phyloP scores from a whole-genome alignment of 768 basidiomycete species.

The Asterophora parasitica region DNA sequence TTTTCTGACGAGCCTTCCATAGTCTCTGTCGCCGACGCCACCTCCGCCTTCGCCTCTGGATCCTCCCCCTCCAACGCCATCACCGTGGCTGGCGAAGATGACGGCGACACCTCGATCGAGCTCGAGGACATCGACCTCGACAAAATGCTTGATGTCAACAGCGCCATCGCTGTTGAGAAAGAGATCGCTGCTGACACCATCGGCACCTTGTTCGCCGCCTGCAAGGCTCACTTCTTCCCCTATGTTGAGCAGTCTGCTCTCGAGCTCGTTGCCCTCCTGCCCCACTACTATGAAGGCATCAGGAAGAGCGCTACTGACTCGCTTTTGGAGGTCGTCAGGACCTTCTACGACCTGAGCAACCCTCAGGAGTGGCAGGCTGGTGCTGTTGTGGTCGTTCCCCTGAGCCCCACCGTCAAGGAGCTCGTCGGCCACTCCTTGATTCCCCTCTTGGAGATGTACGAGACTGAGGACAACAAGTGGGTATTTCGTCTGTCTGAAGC shows the following conservation, averaged over 20 bases:
- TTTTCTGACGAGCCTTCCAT: conserved; percentile 3
- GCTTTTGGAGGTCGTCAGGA: conserved; percentile 81
- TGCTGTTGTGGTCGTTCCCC: conserved; percentile 43
- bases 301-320: conserved; percentile 89
- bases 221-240: conserved; percentile 81
- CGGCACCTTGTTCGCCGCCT: conserved; percentile 82
- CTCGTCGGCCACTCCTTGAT: conserved; percentile 72
- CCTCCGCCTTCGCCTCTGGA: conserved; percentile 68
- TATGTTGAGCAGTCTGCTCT: conserved; percentile 81
- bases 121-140: conserved; percentile 79
- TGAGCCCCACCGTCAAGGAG: conserved; percentile 70
- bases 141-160: conserved; percentile 89
- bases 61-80: conserved; percentile 70
- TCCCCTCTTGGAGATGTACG: conserved; percentile 82
- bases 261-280: conserved; percentile 71
- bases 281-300: conserved; percentile 97
- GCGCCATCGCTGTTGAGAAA: conserved; percentile 96
- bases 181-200: conserved; percentile 98
- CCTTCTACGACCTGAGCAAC: conserved; percentile 86
- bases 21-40: conserved; percentile 52
- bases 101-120: conserved; percentile 56
- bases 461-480: conserved; percentile 95
- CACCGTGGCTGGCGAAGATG: conserved; percentile 49
- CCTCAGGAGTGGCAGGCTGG: conserved; percentile 83
- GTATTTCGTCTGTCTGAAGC: conserved; percentile 27